Percentiles rank a stretch among this genome's conserved stretches.
phyloP scores from a whole-genome alignment of 441 rosid genomes.

The Erodium trifolium region DNA sequence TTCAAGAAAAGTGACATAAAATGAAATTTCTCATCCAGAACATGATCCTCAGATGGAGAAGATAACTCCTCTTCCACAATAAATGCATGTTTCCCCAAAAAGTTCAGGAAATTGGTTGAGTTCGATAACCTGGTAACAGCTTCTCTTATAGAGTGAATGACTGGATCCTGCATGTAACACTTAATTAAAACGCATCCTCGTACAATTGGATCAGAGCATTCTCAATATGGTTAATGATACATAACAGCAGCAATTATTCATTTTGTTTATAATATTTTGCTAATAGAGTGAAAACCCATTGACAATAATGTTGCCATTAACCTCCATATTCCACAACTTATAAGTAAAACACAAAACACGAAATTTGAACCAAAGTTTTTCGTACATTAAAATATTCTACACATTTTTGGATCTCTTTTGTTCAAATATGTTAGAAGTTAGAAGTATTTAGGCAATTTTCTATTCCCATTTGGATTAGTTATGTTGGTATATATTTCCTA shows the following conservation, averaged over 20 bases:
- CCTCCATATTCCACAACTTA: not conserved
- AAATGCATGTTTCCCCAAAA: conserved; percentile 42
- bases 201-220: not conserved
- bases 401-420: not conserved
- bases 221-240: not conserved
- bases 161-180: conserved; percentile 38
- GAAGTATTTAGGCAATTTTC: no score
- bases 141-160: conserved; percentile 36
- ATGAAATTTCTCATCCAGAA: conserved; percentile 33
- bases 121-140: conserved; percentile 39
- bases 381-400: not conserved
- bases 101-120: conserved; percentile 41
- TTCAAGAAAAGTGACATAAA: conserved; percentile 42
- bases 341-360: not conserved
- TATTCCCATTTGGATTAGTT: no score
- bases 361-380: not conserved
- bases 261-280: not conserved
- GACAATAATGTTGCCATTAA: not conserved
- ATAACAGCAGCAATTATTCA: not conserved
- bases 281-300: conserved; percentile 1
- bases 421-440: not conserved
- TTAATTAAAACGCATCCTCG: not conserved
- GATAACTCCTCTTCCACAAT: conserved; percentile 37
- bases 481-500: no score
- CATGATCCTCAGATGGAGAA: conserved; percentile 29